Percentiles rank a stretch among this genome's conserved stretches.
Conservation (phyloP, 2,329 filamentous ascomycete species). For the Orbilia ellipsospora region DNA sequence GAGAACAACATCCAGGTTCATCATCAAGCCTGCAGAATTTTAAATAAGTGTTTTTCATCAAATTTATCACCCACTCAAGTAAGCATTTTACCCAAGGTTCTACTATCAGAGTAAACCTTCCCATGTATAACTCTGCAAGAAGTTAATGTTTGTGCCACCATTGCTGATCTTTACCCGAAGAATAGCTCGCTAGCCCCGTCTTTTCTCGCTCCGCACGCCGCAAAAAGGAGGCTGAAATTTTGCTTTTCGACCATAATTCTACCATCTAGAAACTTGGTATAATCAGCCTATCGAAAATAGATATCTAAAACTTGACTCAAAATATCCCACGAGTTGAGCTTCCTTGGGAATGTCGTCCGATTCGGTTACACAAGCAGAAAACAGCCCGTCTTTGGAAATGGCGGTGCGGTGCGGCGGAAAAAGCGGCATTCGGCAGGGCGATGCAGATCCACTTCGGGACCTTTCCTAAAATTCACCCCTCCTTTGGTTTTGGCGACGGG, state of each 20-base stretch:
- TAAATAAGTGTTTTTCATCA: too few species aligned
- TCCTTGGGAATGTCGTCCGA: conserved; percentile 34
- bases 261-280: not conserved
- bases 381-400: conserved; percentile 12
- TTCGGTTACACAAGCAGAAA: conserved; percentile 50
- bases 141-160: conserved; percentile 24
- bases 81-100: too few species aligned
- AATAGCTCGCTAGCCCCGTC: conserved; percentile 15
- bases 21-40: too few species aligned
- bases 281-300: not conserved
- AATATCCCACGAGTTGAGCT: conserved; percentile 32
- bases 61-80: too few species aligned
- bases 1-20: too few species aligned
- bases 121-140: too few species aligned
- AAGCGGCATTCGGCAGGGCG: conserved; percentile 39
- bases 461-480: conserved; percentile 4
- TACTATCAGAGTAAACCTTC: too few species aligned
- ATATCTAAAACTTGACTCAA: conserved; percentile 36
- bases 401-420: conserved; percentile 38
- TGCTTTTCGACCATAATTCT: conserved; percentile 29
- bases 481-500: conserved; percentile 16
- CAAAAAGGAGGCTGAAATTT: conserved; percentile 54
- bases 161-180: conserved; percentile 48
- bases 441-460: conserved; percentile 39
- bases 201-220: conserved; percentile 23